A percentile compares a stretch with the other conserved stretches of the same genome.
phyloP scores from a whole-genome alignment of 805 yeast species.

The Candida coquimbonensis region DNA sequence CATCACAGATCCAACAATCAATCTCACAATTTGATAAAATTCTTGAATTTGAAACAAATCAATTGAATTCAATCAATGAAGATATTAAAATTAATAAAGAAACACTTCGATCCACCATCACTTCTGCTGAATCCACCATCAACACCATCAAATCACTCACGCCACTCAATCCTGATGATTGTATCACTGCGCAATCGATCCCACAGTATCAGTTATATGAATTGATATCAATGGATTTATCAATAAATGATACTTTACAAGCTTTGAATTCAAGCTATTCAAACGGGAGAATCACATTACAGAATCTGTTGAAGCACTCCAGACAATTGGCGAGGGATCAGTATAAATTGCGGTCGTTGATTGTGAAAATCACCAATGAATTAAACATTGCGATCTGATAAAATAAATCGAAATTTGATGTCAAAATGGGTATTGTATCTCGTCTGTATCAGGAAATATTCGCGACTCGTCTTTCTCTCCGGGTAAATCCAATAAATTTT shows the following conservation, averaged over 20 bases:
- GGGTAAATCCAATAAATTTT: neutral
- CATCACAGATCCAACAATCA: slow-evolving; percentile 22
- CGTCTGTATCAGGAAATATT: neutral
- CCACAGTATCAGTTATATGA: slow-evolving; percentile 58
- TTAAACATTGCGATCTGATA: slow-evolving; percentile 8
- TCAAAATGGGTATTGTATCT: no score
- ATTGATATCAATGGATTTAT: slow-evolving; percentile 56
- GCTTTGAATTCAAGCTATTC: slow-evolving; percentile 52
- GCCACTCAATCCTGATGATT: slow-evolving; percentile 33
- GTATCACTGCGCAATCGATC: slow-evolving; percentile 43
- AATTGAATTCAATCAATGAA: slow-evolving; percentile 20
- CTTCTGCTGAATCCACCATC: slow-evolving; percentile 24
- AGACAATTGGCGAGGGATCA: slow-evolving; percentile 59
- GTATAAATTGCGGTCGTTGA: slow-evolving; percentile 44
- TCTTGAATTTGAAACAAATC: slow-evolving; percentile 27
- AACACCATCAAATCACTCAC: slow-evolving; percentile 26
- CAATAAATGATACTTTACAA: slow-evolving; percentile 62
- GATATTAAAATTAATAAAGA: slow-evolving; percentile 24
- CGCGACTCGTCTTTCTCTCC: neutral
- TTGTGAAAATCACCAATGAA: slow-evolving; percentile 30
- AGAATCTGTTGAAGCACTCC: slow-evolving; percentile 31
- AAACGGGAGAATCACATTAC: slow-evolving; percentile 36
- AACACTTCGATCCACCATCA: slow-evolving; percentile 24
- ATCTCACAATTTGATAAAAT: slow-evolving; percentile 31
- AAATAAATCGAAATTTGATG: neutral